Percentiles rank a stretch among this genome's conserved stretches.
Evolutionary conservation across 345 rosid species (phyloP).

Genomic region (Rhizophora mangle): DNA sequence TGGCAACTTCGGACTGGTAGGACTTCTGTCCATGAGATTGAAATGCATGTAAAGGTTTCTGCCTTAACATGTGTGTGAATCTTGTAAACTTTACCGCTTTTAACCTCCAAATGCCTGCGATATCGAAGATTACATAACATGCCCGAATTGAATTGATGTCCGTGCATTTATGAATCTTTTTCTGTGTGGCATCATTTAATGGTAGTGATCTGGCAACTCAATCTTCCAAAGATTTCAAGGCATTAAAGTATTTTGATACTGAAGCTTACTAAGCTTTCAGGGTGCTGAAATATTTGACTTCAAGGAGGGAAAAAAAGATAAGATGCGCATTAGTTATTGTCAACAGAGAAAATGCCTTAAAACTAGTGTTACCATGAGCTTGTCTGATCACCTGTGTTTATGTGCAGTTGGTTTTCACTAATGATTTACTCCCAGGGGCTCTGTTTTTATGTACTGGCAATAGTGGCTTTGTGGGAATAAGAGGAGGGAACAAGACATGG

Average conservation of each 20-base stretch:
- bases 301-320: not conserved
- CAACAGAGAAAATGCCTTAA: not conserved
- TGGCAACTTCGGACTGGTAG: no score
- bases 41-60: not conserved
- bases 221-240: slow-evolving; percentile 5
- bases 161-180: not conserved
- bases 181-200: not conserved
- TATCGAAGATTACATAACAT: not conserved
- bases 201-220: slow-evolving; percentile 14
- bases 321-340: no score
- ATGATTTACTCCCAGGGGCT: slow-evolving; percentile 69
- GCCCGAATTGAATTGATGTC: not conserved
- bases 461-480: slow-evolving; percentile 71
- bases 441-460: slow-evolving; percentile 63
- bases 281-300: not conserved
- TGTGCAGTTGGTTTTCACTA: slow-evolving; percentile 61
- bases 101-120: not conserved
- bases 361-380: slow-evolving; percentile 23
- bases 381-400: slow-evolving; percentile 27
- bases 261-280: slow-evolving; percentile 10
- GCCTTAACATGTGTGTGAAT: not conserved
- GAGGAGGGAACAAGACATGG: slow-evolving; percentile 47
- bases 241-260: not conserved
- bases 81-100: not conserved
- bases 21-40: no score